These are phyloP conservation scores for Corchorus capsularis DNA, from an alignment of 345 rosid genomes.

Conservation along the genomic window DNA sequence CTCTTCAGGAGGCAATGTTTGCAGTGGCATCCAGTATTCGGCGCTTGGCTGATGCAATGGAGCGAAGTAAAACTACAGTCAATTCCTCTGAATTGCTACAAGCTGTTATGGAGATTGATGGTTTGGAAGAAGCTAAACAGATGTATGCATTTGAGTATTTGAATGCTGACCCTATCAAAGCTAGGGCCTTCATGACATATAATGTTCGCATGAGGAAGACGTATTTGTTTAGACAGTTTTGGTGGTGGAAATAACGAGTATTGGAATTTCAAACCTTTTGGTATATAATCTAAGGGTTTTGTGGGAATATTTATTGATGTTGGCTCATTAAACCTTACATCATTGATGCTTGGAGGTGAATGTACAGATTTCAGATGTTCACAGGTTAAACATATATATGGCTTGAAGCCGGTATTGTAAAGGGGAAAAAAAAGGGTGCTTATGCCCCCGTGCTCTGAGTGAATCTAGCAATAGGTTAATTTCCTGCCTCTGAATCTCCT, in stretches of 20 bases:
- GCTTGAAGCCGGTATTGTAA: conserved; percentile 17
- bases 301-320: conserved; percentile 26
- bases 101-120: conserved; percentile 89
- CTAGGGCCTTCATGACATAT: conserved; percentile 84
- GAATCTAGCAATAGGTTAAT: conserved; percentile 21
- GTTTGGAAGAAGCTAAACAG: conserved; percentile 80
- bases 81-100: conserved; percentile 61
- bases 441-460: not conserved
- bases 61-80: conserved; percentile 49
- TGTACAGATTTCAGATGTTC: conserved; percentile 41
- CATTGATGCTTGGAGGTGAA: conserved; percentile 28
- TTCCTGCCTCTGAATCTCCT: not conserved
- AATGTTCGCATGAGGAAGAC: conserved; percentile 70
- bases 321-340: conserved; percentile 18
- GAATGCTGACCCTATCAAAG: conserved; percentile 83
- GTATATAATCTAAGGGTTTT: conserved; percentile 28
- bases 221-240: conserved; percentile 77
- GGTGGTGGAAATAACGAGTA: conserved; percentile 81
- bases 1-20: conserved; percentile 72
- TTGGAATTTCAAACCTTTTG: not conserved
- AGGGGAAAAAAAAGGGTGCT: conserved; percentile 28
- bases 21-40: conserved; percentile 73
- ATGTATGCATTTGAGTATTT: conserved; percentile 90
- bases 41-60: conserved; percentile 73
- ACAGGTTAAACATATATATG: conserved; percentile 19